Percentiles rank a stretch among this genome's conserved stretches.
These are phyloP conservation scores for Cladorrhinum sp. DNA, from an alignment of 2,329 filamentous ascomycete genomes.

Conservation along the genomic window DNA sequence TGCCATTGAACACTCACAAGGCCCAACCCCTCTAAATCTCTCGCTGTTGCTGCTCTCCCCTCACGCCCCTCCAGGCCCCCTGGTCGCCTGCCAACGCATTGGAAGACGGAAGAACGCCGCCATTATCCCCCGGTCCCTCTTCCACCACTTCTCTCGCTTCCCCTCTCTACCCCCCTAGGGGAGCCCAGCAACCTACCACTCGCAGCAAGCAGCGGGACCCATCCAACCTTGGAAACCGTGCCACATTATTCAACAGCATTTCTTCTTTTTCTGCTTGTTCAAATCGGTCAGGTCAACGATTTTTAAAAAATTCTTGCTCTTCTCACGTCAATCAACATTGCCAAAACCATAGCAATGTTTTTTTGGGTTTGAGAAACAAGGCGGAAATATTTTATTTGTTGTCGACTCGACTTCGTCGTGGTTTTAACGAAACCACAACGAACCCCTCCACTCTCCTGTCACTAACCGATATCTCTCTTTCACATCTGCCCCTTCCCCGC, in stretches of 20 bases:
- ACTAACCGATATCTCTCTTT: neutral
- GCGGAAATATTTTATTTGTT: conserved; percentile 3
- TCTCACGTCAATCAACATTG: no score
- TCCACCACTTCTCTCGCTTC: neutral
- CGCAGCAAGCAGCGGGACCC: neutral
- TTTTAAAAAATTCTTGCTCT: no score
- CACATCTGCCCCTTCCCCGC: neutral
- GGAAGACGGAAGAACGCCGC: conserved; percentile 3
- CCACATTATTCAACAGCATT: neutral
- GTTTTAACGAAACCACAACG: neutral
- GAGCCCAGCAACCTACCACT: neutral
- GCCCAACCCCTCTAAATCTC: conserved; percentile 24
- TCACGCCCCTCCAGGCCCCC: no score
- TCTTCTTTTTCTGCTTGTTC: neutral
- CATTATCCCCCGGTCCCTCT: neutral
- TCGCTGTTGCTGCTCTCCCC: no score
- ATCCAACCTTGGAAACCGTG: neutral
- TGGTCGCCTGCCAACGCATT: conserved; percentile 10
- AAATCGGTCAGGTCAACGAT: neutral
- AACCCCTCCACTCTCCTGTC: neutral
- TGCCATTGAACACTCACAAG: neutral
- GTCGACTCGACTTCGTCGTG: conserved; percentile 6
- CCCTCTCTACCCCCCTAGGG: neutral
- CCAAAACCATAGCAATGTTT: no score
- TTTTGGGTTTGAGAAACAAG: no score